Evolutionary conservation across 257 asterid species (phyloP).

Genomic region (Nemophila menziesii): DNA sequence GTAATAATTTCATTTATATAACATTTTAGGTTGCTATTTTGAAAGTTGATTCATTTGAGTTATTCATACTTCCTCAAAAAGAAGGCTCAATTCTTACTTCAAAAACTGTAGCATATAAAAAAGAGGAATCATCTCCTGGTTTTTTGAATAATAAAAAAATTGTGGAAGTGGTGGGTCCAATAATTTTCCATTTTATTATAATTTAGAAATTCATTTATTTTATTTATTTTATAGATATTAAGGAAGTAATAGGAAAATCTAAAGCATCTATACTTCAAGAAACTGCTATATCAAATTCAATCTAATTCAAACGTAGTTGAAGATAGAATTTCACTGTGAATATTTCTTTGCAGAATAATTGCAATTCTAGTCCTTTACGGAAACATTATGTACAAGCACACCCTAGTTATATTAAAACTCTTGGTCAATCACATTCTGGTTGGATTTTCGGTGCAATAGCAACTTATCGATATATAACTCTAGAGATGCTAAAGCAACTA

Average conservation of each 20-base stretch:
- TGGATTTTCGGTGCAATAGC: slow-evolving; percentile 90
- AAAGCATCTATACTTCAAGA: slow-evolving; percentile 21
- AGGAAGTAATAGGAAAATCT: slow-evolving; percentile 14
- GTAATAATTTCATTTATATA: slow-evolving; percentile 13
- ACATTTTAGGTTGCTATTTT: slow-evolving; percentile 47
- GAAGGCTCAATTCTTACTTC: slow-evolving; percentile 18
- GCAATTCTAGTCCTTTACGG: slow-evolving; percentile 11
- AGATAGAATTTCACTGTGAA: slow-evolving; percentile 21
- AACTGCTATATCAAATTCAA: slow-evolving; percentile 32
- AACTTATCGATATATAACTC: slow-evolving; percentile 76
- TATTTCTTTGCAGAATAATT: slow-evolving; percentile 11
- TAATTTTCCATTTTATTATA: too few species aligned
- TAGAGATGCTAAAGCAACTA: slow-evolving; percentile 69
- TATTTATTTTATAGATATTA: slow-evolving; percentile 7
- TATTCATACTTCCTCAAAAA: slow-evolving; percentile 39
- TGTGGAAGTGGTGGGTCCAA: slow-evolving; percentile 24
- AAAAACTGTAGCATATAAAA: slow-evolving; percentile 25
- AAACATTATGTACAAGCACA: slow-evolving; percentile 44
- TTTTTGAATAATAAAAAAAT: slow-evolving; percentile 9
- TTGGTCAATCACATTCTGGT: slow-evolving; percentile 73
- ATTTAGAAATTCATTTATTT: not conserved
- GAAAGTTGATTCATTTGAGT: slow-evolving; percentile 24
- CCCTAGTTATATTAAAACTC: slow-evolving; percentile 66
- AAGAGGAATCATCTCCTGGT: slow-evolving; percentile 14
- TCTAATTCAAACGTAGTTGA: slow-evolving; percentile 20